A percentile compares a stretch with the other conserved stretches of the same genome.
phyloP scores from a whole-genome alignment of 1,284 basidiomycete species.

The Trametes polyzona region DNA sequence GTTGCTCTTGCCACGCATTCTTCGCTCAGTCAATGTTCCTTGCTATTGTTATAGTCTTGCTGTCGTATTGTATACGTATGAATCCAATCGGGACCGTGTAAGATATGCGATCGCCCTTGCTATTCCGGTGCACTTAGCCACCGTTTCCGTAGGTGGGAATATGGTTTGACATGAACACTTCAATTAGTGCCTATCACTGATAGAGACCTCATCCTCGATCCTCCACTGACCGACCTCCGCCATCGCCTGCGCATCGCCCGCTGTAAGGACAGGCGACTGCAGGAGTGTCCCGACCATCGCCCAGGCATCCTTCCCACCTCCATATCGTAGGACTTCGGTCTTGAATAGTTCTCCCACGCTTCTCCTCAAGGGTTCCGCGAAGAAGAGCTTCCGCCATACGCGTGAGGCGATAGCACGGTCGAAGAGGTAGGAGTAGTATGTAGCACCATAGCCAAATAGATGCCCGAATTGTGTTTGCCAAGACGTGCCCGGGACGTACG shows the following conservation, averaged over 20 bases:
- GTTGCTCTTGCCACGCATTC: no score
- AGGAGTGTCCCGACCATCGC: conserved; percentile 84
- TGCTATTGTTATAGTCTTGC: no score
- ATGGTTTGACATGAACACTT: neutral
- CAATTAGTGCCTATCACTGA: conserved; percentile 31
- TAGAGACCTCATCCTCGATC: conserved; percentile 64
- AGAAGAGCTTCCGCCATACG: conserved; percentile 85
- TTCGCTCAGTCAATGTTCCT: no score
- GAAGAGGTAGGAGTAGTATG: conserved; percentile 97
- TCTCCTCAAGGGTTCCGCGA: conserved; percentile 61
- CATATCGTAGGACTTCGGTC: conserved; percentile 73
- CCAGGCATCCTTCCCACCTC: conserved; percentile 95
- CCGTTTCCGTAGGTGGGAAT: no score
- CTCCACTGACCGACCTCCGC: conserved; percentile 86
- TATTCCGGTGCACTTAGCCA: no score
- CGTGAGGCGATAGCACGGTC: conserved; percentile 94
- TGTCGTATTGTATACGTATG: no score
- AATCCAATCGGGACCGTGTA: no score
- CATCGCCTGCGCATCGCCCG: conserved; percentile 86
- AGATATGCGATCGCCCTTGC: no score
- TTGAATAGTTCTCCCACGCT: conserved; percentile 82
- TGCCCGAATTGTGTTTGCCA: conserved; percentile 98
- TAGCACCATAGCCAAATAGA: conserved; percentile 95
- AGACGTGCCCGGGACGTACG: conserved; percentile 80
- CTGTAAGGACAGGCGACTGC: conserved; percentile 60